Conservation (phyloP, 352 stramenopile genomes). For the Pythium aphanidermatum region DNA sequence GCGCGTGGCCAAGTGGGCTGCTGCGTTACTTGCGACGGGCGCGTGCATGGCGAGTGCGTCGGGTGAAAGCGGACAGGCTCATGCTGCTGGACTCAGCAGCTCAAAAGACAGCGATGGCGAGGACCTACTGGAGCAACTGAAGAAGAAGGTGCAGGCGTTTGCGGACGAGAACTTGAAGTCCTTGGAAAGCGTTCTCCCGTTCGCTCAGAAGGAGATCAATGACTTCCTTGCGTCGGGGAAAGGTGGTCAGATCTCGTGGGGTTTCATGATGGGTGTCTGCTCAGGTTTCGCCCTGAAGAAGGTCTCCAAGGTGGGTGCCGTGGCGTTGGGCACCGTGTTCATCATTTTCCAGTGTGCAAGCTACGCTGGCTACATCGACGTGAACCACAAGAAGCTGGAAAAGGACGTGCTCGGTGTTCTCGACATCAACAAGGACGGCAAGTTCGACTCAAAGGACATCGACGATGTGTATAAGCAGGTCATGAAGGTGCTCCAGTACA, state of each 20-base stretch:
- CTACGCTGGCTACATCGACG: conserved; percentile 87
- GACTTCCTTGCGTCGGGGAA: conserved; percentile 63
- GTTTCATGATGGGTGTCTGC: conserved; percentile 88
- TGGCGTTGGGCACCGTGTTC: conserved; percentile 83
- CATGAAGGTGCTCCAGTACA: conserved; percentile 78
- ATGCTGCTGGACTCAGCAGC: conserved; percentile 9
- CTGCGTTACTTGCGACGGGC: conserved; percentile 21
- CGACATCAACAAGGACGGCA: conserved; percentile 78
- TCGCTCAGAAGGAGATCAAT: conserved; percentile 44
- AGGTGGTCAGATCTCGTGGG: conserved; percentile 82
- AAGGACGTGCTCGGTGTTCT: conserved; percentile 62
- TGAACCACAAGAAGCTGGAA: conserved; percentile 91
- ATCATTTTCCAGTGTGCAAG: conserved; percentile 84
- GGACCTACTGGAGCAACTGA: conserved; percentile 46
- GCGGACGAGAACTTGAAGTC: conserved; percentile 27
- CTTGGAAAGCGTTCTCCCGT: conserved; percentile 32
- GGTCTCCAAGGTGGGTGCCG: conserved; percentile 83
- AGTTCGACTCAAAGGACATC: conserved; percentile 72
- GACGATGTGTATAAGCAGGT: conserved; percentile 68
- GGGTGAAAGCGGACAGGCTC: conserved; percentile 17
- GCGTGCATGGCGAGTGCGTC: conserved; percentile 18
- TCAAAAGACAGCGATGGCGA: conserved; percentile 23
- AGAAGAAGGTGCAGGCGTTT: conserved; percentile 52
- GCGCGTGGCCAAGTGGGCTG: conserved; percentile 27
- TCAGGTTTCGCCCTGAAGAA: conserved; percentile 89